These are phyloP conservation scores for Talaromyces sp. DNA, from an alignment of 2,329 filamentous ascomycete genomes.

Conservation along the genomic window DNA sequence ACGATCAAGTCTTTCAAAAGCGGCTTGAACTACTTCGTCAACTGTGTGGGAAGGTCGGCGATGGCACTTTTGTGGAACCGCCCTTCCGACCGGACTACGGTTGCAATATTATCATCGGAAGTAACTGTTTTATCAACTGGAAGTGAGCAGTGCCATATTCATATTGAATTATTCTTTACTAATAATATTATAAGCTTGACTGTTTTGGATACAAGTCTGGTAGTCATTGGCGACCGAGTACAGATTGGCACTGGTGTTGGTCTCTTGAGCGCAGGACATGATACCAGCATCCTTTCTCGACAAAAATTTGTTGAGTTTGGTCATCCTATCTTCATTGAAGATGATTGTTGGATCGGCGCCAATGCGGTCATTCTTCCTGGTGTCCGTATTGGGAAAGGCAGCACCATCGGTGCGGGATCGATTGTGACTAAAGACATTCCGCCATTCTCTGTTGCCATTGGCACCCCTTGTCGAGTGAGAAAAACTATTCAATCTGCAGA, in stretches of 20 bases:
- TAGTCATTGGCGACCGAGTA: slow-evolving; percentile 57
- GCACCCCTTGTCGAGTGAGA: slow-evolving; percentile 22
- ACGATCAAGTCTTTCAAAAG: slow-evolving; percentile 27
- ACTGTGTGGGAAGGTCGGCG: slow-evolving; percentile 32
- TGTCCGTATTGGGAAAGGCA: slow-evolving; percentile 41
- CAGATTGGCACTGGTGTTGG: slow-evolving; percentile 58
- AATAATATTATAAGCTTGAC: too few relatives aligned
- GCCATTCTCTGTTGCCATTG: slow-evolving; percentile 35
- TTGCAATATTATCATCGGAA: slow-evolving; percentile 34
- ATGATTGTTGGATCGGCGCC: slow-evolving; percentile 51
- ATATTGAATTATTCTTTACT: too few relatives aligned
- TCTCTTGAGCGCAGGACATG: slow-evolving; percentile 58
- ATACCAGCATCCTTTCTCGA: slow-evolving; percentile 53
- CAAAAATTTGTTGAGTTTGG: slow-evolving; percentile 64
- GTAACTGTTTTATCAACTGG: slow-evolving; percentile 37
- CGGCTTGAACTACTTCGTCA: slow-evolving; percentile 31
- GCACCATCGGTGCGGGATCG: slow-evolving; percentile 5
- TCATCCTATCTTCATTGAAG: slow-evolving; percentile 71
- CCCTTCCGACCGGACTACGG: slow-evolving; percentile 39
- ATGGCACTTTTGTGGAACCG: slow-evolving; percentile 35
- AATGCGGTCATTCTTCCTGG: slow-evolving; percentile 44
- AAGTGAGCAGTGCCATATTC: slow-evolving; percentile 22
- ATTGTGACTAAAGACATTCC: slow-evolving; percentile 37
- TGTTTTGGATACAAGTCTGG: slow-evolving; percentile 56
- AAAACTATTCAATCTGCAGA: slow-evolving; percentile 24